These are phyloP conservation scores for Trichoderma sp. DNA, from an alignment of 2,329 filamentous ascomycete genomes.

Conservation along the genomic window DNA sequence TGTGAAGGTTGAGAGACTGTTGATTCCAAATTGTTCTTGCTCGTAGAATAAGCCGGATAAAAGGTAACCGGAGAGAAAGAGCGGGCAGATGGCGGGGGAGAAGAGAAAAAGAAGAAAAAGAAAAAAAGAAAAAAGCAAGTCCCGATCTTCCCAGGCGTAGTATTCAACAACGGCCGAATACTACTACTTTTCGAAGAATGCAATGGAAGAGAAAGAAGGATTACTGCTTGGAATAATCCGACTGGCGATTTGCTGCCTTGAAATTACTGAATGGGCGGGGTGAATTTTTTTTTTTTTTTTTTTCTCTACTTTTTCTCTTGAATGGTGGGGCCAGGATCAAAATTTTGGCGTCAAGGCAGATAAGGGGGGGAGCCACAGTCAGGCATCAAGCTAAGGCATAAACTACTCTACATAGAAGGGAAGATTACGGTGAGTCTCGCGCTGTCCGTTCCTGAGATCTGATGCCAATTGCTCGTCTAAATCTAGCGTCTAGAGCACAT, in stretches of 20 bases:
- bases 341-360: constrained; percentile 29
- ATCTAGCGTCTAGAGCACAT: not conserved
- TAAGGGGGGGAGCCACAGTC: constrained; percentile 19
- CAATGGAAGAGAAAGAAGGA: constrained; percentile 20
- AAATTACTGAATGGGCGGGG: constrained; percentile 32
- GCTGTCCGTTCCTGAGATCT: not conserved
- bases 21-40: too few species aligned
- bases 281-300: constrained; percentile 42
- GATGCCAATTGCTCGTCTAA: not conserved
- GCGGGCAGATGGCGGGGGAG: not conserved
- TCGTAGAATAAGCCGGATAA: constrained; percentile 1
- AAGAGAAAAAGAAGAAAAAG: constrained; percentile 14
- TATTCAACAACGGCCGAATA: constrained; percentile 16
- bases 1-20: constrained; percentile 34
- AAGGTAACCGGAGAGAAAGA: not conserved
- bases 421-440: not conserved
- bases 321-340: constrained; percentile 38
- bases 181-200: constrained; percentile 6
- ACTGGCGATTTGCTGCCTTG: constrained; percentile 12
- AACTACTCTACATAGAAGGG: constrained; percentile 20
- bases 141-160: constrained; percentile 15
- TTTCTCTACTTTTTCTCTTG: constrained; percentile 41
- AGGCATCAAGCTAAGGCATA: constrained; percentile 38
- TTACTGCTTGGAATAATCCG: not conserved
- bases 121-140: constrained; percentile 17